phyloP scores from a whole-genome alignment of 2,329 filamentous ascomycete species.

The Aspergillus ibericus region DNA sequence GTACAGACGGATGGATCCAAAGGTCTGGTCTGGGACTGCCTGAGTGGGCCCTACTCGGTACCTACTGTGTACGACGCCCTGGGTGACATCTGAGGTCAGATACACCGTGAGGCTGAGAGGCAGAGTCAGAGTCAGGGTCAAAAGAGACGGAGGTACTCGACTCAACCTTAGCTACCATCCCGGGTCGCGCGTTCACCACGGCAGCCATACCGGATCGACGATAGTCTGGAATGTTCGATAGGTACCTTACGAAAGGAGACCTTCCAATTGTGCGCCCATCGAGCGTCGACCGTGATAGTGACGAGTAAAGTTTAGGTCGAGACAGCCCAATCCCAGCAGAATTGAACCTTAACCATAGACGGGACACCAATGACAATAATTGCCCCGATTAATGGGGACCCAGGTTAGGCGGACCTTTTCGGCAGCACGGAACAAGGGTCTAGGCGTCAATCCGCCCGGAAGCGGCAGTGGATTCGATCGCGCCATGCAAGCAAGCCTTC shows the following conservation, averaged over 20 bases:
- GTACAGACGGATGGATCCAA: not conserved
- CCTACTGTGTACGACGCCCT: not conserved
- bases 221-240: not conserved
- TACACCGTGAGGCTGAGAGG: not conserved
- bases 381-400: slow-evolving; percentile 5
- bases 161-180: no score
- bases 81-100: not conserved
- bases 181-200: no score
- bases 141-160: not conserved
- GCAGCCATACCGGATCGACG: not conserved
- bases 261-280: no score
- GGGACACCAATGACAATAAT: not conserved
- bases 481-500: slow-evolving; percentile 15
- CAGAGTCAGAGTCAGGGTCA: not conserved
- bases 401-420: slow-evolving; percentile 16
- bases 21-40: not conserved
- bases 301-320: not conserved
- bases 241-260: not conserved
- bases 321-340: not conserved
- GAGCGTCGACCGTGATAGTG: no score
- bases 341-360: not conserved
- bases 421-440: slow-evolving; percentile 22
- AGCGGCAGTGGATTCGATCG: slow-evolving; percentile 21
- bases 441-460: slow-evolving; percentile 22
- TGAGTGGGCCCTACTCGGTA: not conserved